Conservation (phyloP, 495 filamentous ascomycete species). For the Hypoxylon fragiforme region DNA sequence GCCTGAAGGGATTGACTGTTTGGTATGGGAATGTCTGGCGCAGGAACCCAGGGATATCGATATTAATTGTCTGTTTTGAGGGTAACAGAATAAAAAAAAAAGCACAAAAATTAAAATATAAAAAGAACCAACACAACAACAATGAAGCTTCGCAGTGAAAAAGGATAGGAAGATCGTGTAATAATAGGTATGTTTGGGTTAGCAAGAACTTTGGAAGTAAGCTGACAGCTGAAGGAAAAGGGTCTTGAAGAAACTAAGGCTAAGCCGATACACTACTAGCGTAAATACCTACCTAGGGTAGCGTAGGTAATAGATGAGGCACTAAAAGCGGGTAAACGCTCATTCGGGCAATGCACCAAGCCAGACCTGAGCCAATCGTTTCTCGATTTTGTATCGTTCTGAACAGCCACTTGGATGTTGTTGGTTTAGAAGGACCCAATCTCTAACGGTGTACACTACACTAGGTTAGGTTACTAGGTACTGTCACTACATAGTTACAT, state of each 20-base stretch:
- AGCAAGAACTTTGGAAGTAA: constrained; percentile 6
- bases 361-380: constrained; percentile 12
- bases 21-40: neutral
- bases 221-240: constrained; percentile 18
- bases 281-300: too few relatives aligned
- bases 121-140: constrained; percentile 33
- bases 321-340: neutral
- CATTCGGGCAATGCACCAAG: too few relatives aligned
- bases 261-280: too few relatives aligned
- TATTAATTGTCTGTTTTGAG: neutral
- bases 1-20: neutral
- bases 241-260: too few relatives aligned
- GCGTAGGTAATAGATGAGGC: constrained; percentile 10
- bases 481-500: neutral
- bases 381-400: constrained; percentile 3
- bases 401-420: constrained; percentile 7
- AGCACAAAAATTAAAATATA: constrained; percentile 4
- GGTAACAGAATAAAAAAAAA: neutral
- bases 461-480: too few relatives aligned
- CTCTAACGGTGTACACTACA: constrained; percentile 18
- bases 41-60: constrained; percentile 11
- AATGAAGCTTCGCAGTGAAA: neutral
- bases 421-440: constrained; percentile 16
- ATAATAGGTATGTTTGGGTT: constrained; percentile 15
- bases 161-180: constrained; percentile 8